Percentiles rank a stretch among this genome's conserved stretches.
phyloP scores from a whole-genome alignment of 2,329 filamentous ascomycete genomes.

The Nothophaeocryptopus gaeumannii region DNA sequence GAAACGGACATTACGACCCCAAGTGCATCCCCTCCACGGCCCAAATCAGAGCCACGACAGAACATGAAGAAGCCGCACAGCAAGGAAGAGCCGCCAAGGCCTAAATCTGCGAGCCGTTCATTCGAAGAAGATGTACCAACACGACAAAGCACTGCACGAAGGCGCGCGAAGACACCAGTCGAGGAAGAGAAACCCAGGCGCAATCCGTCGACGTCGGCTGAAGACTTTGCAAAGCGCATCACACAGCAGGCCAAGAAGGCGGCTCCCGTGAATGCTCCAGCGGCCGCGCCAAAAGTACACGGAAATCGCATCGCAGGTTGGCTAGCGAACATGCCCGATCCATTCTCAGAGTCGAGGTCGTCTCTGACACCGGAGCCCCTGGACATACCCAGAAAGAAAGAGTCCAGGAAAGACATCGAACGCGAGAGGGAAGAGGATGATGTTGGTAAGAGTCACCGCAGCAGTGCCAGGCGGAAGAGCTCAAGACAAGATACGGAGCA shows the following conservation, averaged over 20 bases:
- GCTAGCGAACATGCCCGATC: slow-evolving; percentile 47
- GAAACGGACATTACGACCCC: slow-evolving; percentile 33
- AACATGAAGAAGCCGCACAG: slow-evolving; percentile 10
- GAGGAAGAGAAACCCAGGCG: slow-evolving; percentile 10
- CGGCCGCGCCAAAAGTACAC: slow-evolving; percentile 41
- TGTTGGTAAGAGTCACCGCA: slow-evolving; percentile 16
- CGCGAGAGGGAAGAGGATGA: slow-evolving; percentile 11
- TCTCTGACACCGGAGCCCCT: slow-evolving; percentile 33
- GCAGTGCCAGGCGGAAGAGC: slow-evolving; percentile 20
- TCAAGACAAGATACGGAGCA: slow-evolving; percentile 22
- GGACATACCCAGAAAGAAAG: slow-evolving; percentile 24
- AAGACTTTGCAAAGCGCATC: slow-evolving; percentile 24
- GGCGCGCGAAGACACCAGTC: slow-evolving; percentile 14
- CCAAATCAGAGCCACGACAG: slow-evolving; percentile 22
- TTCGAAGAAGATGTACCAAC: slow-evolving; percentile 9
- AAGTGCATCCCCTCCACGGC: slow-evolving; percentile 22
- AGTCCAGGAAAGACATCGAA: slow-evolving; percentile 12
- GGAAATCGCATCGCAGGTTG: slow-evolving; percentile 59
- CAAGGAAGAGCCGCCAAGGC: slow-evolving; percentile 11
- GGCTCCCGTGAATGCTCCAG: slow-evolving; percentile 10
- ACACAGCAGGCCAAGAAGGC: slow-evolving; percentile 21
- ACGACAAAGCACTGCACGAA: slow-evolving; percentile 10
- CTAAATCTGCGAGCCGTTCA: slow-evolving; percentile 12
- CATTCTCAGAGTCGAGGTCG: slow-evolving; percentile 38
- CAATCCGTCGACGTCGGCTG: slow-evolving; percentile 22